These are phyloP conservation scores for Coniochaeta sp. DNA, from an alignment of 2,329 filamentous ascomycete genomes.

Conservation along the genomic window DNA sequence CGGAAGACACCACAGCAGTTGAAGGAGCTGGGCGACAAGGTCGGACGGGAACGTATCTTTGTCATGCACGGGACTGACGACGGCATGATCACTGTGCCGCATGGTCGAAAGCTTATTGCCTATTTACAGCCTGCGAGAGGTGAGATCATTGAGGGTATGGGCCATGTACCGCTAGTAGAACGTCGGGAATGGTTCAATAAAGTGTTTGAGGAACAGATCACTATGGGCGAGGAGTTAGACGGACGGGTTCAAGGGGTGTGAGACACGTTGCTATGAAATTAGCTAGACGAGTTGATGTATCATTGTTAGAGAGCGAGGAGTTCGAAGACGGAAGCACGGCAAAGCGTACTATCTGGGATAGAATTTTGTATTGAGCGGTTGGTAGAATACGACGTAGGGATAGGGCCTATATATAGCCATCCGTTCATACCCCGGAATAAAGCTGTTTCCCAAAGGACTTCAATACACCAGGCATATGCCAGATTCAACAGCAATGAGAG, in stretches of 20 bases:
- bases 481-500: not conserved
- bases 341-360: not conserved
- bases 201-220: slow-evolving; percentile 50
- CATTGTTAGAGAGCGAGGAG: not conserved
- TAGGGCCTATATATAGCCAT: not conserved
- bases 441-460: too few relatives aligned
- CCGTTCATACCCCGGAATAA: not conserved
- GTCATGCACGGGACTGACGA: slow-evolving; percentile 72
- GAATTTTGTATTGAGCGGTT: not conserved
- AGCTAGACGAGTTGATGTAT: not conserved
- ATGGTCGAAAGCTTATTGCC: slow-evolving; percentile 61
- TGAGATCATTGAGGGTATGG: slow-evolving; percentile 60
- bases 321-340: not conserved
- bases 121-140: slow-evolving; percentile 54
- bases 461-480: too few relatives aligned
- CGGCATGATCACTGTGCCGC: slow-evolving; percentile 66
- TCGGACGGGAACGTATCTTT: slow-evolving; percentile 68
- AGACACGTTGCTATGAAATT: not conserved
- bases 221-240: slow-evolving; percentile 40
- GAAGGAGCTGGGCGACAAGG: slow-evolving; percentile 52
- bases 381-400: not conserved
- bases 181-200: slow-evolving; percentile 60
- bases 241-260: slow-evolving; percentile 8
- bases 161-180: slow-evolving; percentile 71
- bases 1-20: slow-evolving; percentile 64